Conservation (phyloP, 768 basidiomycete genomes). For the Wakefieldia striispora region DNA sequence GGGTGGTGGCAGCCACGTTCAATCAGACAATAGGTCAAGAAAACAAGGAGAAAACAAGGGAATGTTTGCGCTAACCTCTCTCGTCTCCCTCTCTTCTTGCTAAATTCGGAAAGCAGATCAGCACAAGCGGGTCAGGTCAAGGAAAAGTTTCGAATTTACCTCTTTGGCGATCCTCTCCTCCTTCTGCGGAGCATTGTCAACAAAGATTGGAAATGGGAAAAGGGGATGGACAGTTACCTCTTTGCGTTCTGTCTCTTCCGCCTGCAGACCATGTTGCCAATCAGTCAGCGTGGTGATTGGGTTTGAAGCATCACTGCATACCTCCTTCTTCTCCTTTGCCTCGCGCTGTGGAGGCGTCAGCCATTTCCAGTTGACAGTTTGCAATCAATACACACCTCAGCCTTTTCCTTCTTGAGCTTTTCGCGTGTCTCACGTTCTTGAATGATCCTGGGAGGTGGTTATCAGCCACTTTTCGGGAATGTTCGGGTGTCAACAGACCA, state of each 20-base stretch:
- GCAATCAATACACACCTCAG: conserved; percentile 40
- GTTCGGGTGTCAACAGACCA: conserved; percentile 46
- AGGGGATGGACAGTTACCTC: conserved; percentile 41
- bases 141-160: conserved; percentile 34
- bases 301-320: conserved; percentile 18
- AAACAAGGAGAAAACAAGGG: background rate
- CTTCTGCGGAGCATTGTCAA: conserved; percentile 30
- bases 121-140: conserved; percentile 7
- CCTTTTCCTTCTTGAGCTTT: conserved; percentile 80
- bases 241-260: conserved; percentile 63
- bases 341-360: conserved; percentile 53
- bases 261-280: conserved; percentile 27
- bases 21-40: background rate
- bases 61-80: conserved; percentile 36
- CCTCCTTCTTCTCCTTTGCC: conserved; percentile 77
- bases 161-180: conserved; percentile 57
- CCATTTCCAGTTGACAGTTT: background rate
- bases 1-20: no score
- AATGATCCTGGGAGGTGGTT: conserved; percentile 42
- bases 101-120: conserved; percentile 25
- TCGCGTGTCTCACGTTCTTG: conserved; percentile 82
- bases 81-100: conserved; percentile 45
- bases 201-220: background rate
- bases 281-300: conserved; percentile 1
- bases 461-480: conserved; percentile 4